Evolutionary conservation across 2,329 filamentous ascomycete species (phyloP).

Genomic region (Fusarium multiceps): DNA sequence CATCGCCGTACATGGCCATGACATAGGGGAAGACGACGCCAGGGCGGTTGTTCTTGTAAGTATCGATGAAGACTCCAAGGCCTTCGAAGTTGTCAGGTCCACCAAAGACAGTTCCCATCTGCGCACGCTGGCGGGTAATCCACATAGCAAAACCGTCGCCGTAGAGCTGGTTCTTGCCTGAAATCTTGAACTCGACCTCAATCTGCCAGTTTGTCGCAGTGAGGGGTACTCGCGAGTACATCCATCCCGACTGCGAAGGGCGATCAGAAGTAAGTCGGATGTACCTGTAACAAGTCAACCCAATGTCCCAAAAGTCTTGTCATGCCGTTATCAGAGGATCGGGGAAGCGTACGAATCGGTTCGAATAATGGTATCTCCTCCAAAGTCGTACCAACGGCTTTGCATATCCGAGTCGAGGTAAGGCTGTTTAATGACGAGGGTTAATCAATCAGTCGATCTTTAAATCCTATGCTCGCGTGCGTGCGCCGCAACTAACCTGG

Average conservation of each 20-base stretch:
- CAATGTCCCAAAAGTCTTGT: conserved; percentile 21
- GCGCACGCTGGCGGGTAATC: conserved; percentile 92
- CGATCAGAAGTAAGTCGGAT: conserved; percentile 92
- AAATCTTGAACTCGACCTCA: conserved; percentile 94
- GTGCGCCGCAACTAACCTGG: conserved; percentile 68
- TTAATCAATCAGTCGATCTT: conserved; percentile 36
- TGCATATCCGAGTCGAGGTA: conserved; percentile 98
- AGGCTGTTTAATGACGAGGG: conserved; percentile 66
- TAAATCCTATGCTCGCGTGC: conserved; percentile 32
- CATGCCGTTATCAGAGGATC: conserved; percentile 16
- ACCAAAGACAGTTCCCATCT: conserved; percentile 87
- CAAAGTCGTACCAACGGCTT: conserved; percentile 99
- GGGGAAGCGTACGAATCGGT: conserved; percentile 69
- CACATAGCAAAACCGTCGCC: conserved; percentile 98
- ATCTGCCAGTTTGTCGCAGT: conserved; percentile 99
- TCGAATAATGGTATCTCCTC: conserved; percentile 88
- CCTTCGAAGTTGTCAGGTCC: conserved; percentile 90
- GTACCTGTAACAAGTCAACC: conserved; percentile 68
- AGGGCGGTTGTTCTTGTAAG: conserved; percentile 99
- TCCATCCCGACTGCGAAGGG: conserved; percentile 89
- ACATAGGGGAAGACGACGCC: conserved; percentile 96
- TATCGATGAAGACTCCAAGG: conserved; percentile 95
- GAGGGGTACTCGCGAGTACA: conserved; percentile 92
- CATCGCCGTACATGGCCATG: conserved; percentile 98
- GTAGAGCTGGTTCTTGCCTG: conserved; percentile 88